Evolutionary conservation across 2,329 filamentous ascomycete species (phyloP).

Genomic region (Phialophora chinensis): DNA sequence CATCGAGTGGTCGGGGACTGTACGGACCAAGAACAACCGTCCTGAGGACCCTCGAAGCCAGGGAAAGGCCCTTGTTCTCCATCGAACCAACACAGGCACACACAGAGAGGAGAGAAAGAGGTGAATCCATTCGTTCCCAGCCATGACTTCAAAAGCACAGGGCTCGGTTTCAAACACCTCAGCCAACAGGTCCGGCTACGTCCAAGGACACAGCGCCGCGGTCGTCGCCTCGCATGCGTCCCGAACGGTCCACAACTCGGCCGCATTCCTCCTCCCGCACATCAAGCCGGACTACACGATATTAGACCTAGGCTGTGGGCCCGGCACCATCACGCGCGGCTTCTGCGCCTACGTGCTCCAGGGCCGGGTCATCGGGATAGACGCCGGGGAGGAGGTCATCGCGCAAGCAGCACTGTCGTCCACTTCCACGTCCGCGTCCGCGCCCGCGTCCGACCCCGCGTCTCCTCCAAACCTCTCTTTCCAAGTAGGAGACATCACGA

Average conservation of each 20-base stretch:
- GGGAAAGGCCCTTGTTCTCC: background rate
- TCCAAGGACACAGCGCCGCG: conserved; percentile 30
- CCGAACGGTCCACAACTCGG: conserved; percentile 44
- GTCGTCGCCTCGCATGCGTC: conserved; percentile 32
- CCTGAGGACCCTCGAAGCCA: background rate
- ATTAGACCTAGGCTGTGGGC: conserved; percentile 52
- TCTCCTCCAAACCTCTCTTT: conserved; percentile 44
- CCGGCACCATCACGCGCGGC: conserved; percentile 50
- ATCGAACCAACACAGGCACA: background rate
- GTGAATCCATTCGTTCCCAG: too few relatives aligned
- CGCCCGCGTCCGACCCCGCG: conserved; percentile 34
- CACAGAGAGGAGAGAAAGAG: too few relatives aligned
- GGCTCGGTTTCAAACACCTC: background rate
- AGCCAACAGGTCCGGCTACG: conserved; percentile 18
- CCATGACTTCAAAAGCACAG: background rate
- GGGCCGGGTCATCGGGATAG: conserved; percentile 48
- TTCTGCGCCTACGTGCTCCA: conserved; percentile 47
- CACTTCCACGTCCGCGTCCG: conserved; percentile 38
- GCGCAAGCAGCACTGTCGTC: conserved; percentile 39
- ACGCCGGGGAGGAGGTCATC: conserved; percentile 41
- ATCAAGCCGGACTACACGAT: conserved; percentile 46
- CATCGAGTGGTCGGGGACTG: background rate
- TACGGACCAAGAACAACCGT: too few relatives aligned
- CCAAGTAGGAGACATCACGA: conserved; percentile 47
- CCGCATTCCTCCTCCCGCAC: conserved; percentile 48